These are phyloP conservation scores for Russula ochroleuca DNA, from an alignment of 768 basidiomycete species.

Conservation along the genomic window DNA sequence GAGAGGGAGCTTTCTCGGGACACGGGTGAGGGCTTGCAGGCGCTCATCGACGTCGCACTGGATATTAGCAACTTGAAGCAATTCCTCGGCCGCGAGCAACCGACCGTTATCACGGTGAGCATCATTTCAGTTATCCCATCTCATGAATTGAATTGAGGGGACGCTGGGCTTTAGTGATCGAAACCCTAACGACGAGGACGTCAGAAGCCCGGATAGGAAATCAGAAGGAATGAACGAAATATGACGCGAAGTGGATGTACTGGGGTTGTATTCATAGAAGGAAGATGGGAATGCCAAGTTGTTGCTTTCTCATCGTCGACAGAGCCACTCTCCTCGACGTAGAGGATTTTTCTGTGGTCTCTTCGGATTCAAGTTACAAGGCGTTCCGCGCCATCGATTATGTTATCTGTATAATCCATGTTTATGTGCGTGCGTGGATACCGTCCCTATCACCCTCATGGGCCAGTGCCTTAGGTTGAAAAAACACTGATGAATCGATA, in stretches of 20 bases:
- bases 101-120: conserved; percentile 82
- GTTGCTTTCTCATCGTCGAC: neutral
- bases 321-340: too few species aligned
- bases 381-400: too few species aligned
- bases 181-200: neutral
- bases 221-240: neutral
- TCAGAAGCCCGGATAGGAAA: neutral
- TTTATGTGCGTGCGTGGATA: too few species aligned
- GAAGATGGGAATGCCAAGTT: neutral
- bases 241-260: neutral
- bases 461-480: too few species aligned
- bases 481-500: too few species aligned
- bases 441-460: too few species aligned
- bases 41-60: conserved; percentile 93
- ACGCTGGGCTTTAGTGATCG: conserved; percentile 1
- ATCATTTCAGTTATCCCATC: neutral
- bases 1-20: conserved; percentile 64
- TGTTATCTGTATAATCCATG: too few species aligned
- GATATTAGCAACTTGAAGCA: conserved; percentile 79
- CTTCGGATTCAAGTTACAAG: too few species aligned
- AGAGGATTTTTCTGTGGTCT: too few species aligned
- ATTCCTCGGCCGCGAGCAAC: conserved; percentile 82
- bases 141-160: neutral
- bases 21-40: conserved; percentile 87
- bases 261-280: neutral